phyloP scores from a whole-genome alignment of 306 rosid species.

The Malus sylvestris region DNA sequence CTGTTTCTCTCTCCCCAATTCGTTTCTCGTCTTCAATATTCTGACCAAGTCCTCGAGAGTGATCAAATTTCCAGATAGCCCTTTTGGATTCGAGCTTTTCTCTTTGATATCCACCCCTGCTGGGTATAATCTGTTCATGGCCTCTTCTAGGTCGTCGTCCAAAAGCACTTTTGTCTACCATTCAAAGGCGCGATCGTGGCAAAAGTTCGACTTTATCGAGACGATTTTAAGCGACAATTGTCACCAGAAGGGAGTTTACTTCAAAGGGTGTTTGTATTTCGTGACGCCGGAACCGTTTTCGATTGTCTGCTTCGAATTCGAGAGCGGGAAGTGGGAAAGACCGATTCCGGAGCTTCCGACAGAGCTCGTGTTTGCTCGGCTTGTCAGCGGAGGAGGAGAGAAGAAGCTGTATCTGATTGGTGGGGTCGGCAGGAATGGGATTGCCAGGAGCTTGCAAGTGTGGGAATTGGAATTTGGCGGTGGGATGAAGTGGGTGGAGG shows the following conservation, averaged over 20 bases:
- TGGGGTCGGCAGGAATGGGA: constrained; percentile 76
- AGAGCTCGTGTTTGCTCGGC: constrained; percentile 52
- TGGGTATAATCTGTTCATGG: constrained; percentile 50
- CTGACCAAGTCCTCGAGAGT: constrained; percentile 49
- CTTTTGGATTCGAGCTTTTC: constrained; percentile 46
- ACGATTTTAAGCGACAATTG: constrained; percentile 32
- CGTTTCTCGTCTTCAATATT: constrained; percentile 59
- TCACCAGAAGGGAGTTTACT: constrained; percentile 52
- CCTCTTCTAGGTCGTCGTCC: constrained; percentile 36
- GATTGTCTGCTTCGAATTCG: constrained; percentile 54
- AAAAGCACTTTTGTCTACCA: constrained; percentile 34
- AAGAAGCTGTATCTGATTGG: constrained; percentile 60
- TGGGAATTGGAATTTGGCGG: constrained; percentile 49
- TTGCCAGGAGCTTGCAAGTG: constrained; percentile 56
- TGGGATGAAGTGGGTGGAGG: constrained; percentile 48
- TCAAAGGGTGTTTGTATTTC: constrained; percentile 45
- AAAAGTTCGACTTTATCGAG: constrained; percentile 28
- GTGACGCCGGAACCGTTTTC: constrained; percentile 63
- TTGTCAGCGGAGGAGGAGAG: constrained; percentile 43
- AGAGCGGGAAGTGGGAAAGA: constrained; percentile 51
- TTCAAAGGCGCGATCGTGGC: constrained; percentile 51
- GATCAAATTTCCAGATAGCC: constrained; percentile 43
- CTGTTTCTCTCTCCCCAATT: constrained; percentile 46
- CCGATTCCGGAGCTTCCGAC: constrained; percentile 28
- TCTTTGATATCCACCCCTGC: constrained; percentile 49